phyloP scores from a whole-genome alignment of 1,139 yeast genomes.

The Suhomyces chickasaworum region DNA sequence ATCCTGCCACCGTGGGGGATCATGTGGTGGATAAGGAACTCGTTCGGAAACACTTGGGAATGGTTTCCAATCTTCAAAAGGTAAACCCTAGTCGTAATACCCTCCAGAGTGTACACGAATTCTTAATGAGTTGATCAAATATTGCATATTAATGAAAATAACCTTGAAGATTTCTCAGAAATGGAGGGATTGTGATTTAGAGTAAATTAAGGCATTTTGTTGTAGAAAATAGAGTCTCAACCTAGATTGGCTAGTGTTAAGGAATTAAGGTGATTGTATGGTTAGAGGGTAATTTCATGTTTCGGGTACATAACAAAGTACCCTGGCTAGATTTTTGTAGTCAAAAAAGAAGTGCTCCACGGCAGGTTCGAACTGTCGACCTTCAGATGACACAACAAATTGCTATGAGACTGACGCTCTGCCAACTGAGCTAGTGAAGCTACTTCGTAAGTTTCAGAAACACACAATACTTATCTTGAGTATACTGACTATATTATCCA shows the following conservation, averaged over 20 bases:
- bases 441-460: neutral
- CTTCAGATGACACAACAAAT: slow-evolving; percentile 46
- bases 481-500: too few relatives aligned
- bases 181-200: too few relatives aligned
- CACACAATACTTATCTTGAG: neutral
- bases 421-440: slow-evolving; percentile 55
- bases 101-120: slow-evolving; percentile 62
- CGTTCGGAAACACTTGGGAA: slow-evolving; percentile 59
- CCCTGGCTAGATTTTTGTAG: too few relatives aligned
- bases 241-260: too few relatives aligned
- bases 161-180: too few relatives aligned
- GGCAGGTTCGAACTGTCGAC: slow-evolving; percentile 60
- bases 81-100: slow-evolving; percentile 80
- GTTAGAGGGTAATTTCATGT: too few relatives aligned
- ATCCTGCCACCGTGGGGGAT: slow-evolving; percentile 9
- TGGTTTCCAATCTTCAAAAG: slow-evolving; percentile 45
- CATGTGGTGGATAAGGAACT: slow-evolving; percentile 45
- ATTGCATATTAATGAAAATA: neutral
- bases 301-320: too few relatives aligned
- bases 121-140: slow-evolving; percentile 24
- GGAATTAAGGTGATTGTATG: too few relatives aligned
- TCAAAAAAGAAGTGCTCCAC: slow-evolving; percentile 45
- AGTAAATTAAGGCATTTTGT: too few relatives aligned
- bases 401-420: slow-evolving; percentile 53
- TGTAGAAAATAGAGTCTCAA: too few relatives aligned